Percentiles rank a stretch among this genome's conserved stretches.
phyloP scores from a whole-genome alignment of 305 asterid species.

The Rubia balearica region DNA sequence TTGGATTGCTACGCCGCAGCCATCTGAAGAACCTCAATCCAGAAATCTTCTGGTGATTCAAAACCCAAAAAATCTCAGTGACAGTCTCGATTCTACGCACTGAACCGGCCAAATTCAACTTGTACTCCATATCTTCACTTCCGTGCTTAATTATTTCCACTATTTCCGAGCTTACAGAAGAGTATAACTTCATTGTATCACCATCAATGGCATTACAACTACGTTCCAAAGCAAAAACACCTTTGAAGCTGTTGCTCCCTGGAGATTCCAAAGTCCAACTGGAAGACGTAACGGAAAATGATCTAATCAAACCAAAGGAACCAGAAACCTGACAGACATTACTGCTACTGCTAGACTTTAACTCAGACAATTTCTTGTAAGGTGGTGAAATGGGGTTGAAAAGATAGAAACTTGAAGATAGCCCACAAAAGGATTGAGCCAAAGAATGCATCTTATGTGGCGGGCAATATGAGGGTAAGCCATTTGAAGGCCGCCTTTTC shows the following conservation, averaged over 20 bases:
- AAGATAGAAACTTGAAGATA: slow-evolving; percentile 2
- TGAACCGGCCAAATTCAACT: slow-evolving; percentile 28
- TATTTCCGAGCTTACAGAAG: slow-evolving; percentile 17
- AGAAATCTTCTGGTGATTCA: slow-evolving; percentile 34
- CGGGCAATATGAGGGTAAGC: neutral
- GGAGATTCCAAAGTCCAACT: slow-evolving; percentile 1
- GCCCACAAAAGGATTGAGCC: neutral
- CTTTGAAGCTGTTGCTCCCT: neutral
- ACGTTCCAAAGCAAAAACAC: neutral
- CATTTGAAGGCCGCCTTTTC: neutral
- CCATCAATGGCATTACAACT: neutral
- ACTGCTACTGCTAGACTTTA: neutral
- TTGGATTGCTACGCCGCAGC: slow-evolving; percentile 32
- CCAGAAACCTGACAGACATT: neutral
- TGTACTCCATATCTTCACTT: slow-evolving; percentile 36
- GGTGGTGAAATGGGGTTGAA: neutral
- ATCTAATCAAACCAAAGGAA: neutral
- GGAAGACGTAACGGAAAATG: slow-evolving; percentile 3
- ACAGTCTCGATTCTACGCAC: slow-evolving; percentile 26
- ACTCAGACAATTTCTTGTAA: neutral
- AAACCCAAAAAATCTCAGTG: slow-evolving; percentile 36
- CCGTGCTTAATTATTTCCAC: slow-evolving; percentile 39
- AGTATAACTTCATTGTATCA: neutral
- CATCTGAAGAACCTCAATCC: slow-evolving; percentile 59
- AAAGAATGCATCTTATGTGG: neutral